Conservation (phyloP, 1,139 yeast species). For the Kazachstania sp. region DNA sequence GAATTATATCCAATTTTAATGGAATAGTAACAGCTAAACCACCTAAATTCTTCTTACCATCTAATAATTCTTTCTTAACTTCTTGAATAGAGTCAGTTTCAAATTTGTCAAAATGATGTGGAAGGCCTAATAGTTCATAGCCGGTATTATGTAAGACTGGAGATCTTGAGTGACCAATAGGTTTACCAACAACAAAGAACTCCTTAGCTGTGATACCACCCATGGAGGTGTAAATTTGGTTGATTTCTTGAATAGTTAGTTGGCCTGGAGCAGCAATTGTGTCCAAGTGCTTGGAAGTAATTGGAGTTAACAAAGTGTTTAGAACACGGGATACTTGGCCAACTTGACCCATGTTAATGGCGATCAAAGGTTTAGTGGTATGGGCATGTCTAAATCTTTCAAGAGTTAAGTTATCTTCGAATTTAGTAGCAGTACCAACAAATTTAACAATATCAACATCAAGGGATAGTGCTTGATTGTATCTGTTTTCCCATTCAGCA, state of each 20-base stretch:
- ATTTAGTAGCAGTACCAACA: conserved; percentile 62
- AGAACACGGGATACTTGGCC: conserved; percentile 78
- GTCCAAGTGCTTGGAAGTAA: conserved; percentile 60
- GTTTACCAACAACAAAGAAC: conserved; percentile 74
- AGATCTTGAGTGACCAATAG: conserved; percentile 78
- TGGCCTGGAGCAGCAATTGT: conserved; percentile 73
- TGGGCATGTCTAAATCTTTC: conserved; percentile 58
- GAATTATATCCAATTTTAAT: conserved; percentile 68
- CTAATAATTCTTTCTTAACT: conserved; percentile 41
- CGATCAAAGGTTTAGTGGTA: conserved; percentile 58
- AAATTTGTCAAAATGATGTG: conserved; percentile 59
- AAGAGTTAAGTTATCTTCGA: conserved; percentile 61
- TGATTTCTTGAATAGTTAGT: conserved; percentile 52
- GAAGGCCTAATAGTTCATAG: conserved; percentile 63
- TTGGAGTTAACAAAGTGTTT: conserved; percentile 73
- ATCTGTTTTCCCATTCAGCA: conserved; percentile 67
- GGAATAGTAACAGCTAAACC: conserved; percentile 93
- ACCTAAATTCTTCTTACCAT: conserved; percentile 49
- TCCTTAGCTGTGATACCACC: conserved; percentile 54
- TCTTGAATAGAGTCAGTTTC: conserved; percentile 61
- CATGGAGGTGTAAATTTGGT: conserved; percentile 47
- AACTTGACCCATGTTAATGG: conserved; percentile 67
- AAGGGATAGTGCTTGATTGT: conserved; percentile 53
- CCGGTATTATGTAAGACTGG: conserved; percentile 79
- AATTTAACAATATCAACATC: conserved; percentile 74